A percentile compares a stretch with the other conserved stretches of the same genome.
Evolutionary conservation across 495 filamentous ascomycete species (phyloP).

Genomic region (Apiosordaria backusii): DNA sequence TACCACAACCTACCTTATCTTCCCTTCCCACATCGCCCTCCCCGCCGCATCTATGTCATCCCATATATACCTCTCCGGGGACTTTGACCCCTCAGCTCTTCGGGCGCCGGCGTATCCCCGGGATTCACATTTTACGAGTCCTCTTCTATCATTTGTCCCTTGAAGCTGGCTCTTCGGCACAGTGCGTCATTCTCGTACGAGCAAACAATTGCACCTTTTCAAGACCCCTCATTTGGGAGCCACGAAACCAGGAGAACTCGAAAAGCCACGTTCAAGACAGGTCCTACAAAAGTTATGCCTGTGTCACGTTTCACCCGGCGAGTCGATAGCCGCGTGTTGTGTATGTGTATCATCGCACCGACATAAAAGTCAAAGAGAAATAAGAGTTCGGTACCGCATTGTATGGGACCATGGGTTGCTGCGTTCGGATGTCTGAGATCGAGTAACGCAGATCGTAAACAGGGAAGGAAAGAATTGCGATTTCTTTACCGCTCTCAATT

Average conservation of each 20-base stretch:
- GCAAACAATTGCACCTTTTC: neutral
- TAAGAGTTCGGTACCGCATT: neutral
- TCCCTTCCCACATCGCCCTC: neutral
- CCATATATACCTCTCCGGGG: neutral
- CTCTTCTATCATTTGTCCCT: neutral
- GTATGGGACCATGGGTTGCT: neutral
- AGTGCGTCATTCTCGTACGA: neutral
- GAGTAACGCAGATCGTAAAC: constrained; percentile 18
- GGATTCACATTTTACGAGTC: neutral
- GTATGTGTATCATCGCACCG: neutral
- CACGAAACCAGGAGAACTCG: neutral
- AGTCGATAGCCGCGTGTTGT: neutral
- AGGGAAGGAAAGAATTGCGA: neutral
- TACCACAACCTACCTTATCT: neutral
- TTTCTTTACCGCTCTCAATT: too few relatives aligned
- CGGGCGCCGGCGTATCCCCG: neutral
- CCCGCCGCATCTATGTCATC: neutral
- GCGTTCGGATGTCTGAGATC: constrained; percentile 19
- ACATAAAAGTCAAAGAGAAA: too few relatives aligned
- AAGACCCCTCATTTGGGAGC: neutral
- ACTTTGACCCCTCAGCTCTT: neutral
- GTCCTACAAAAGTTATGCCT: neutral
- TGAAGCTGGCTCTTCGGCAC: neutral
- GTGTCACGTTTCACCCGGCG: neutral
- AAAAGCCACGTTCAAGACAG: neutral